These are phyloP conservation scores for Epichloe baconii DNA, from an alignment of 2,329 filamentous ascomycete genomes.

Conservation along the genomic window DNA sequence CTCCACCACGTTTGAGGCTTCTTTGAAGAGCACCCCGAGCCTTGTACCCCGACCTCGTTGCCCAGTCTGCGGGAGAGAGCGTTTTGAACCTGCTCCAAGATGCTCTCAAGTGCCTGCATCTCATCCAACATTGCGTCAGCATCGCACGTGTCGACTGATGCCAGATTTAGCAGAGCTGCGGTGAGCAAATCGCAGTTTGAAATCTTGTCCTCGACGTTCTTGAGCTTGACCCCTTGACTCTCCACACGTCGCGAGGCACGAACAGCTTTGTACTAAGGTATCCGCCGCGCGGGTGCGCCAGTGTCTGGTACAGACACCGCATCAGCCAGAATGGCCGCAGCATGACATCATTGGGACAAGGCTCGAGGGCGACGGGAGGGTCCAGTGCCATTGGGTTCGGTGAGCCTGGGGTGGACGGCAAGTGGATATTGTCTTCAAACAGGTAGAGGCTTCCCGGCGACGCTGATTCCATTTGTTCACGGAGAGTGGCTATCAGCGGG, in stretches of 20 bases:
- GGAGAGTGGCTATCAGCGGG: slow-evolving; percentile 50
- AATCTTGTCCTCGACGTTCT: slow-evolving; percentile 85
- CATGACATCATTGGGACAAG: slow-evolving; percentile 78
- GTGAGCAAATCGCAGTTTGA: slow-evolving; percentile 84
- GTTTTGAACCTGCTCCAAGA: slow-evolving; percentile 75
- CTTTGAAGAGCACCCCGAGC: slow-evolving; percentile 62
- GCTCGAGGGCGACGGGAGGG: slow-evolving; percentile 68
- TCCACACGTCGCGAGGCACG: slow-evolving; percentile 84
- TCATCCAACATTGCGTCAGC: slow-evolving; percentile 87
- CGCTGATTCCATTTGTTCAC: slow-evolving; percentile 40
- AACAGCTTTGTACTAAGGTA: slow-evolving; percentile 89
- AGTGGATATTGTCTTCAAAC: slow-evolving; percentile 74
- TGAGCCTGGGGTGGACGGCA: slow-evolving; percentile 48
- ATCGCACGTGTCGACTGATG: slow-evolving; percentile 74
- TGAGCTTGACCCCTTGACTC: slow-evolving; percentile 85
- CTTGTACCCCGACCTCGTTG: slow-evolving; percentile 79
- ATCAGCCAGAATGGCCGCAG: slow-evolving; percentile 97
- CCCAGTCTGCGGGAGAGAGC: slow-evolving; percentile 72
- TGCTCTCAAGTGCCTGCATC: slow-evolving; percentile 75
- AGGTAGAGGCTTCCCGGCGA: slow-evolving; percentile 60
- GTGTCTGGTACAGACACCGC: slow-evolving; percentile 83
- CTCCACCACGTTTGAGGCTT: slow-evolving; percentile 40
- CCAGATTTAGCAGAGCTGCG: slow-evolving; percentile 72
- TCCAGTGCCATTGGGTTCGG: slow-evolving; percentile 49
- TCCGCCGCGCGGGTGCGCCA: slow-evolving; percentile 80